phyloP scores from a whole-genome alignment of 345 rosid species.

The Draba incana region DNA sequence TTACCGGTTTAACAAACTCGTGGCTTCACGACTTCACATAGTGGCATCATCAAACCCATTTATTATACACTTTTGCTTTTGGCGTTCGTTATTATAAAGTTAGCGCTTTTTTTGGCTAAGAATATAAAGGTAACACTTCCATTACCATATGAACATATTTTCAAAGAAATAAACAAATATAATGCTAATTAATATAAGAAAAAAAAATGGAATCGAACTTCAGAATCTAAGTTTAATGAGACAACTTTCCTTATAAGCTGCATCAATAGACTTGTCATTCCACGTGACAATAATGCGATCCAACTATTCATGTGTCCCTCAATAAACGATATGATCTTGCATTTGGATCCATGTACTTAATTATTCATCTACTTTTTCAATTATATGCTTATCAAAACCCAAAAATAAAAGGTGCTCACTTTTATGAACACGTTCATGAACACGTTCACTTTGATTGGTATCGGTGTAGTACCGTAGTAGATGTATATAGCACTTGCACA shows the following conservation, averaged over 20 bases:
- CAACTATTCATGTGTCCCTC: conserved; percentile 33
- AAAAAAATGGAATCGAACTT: not conserved
- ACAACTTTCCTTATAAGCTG: conserved; percentile 24
- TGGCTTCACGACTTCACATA: not conserved
- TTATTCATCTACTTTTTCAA: conserved; percentile 22
- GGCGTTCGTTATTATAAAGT: not conserved
- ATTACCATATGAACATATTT: not conserved
- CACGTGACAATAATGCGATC: conserved; percentile 40
- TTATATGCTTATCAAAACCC: not conserved
- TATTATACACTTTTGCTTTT: not conserved
- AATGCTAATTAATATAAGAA: no score
- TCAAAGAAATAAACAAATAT: not conserved
- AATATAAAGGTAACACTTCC: not conserved
- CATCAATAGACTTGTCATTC: conserved; percentile 22
- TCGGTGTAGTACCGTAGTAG: not conserved
- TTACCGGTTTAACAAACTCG: not conserved
- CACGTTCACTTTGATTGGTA: conserved; percentile 21
- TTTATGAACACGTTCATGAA: conserved; percentile 14
- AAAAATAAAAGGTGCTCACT: not conserved
- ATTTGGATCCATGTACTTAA: conserved; percentile 29
- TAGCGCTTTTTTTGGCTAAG: not conserved
- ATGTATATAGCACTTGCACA: not conserved
- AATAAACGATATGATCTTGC: conserved; percentile 26
- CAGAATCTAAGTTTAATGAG: conserved; percentile 23
- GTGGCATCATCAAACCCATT: not conserved